Evolutionary conservation across 495 filamentous ascomycete species (phyloP).

Genomic region (Peziza echinospora): DNA sequence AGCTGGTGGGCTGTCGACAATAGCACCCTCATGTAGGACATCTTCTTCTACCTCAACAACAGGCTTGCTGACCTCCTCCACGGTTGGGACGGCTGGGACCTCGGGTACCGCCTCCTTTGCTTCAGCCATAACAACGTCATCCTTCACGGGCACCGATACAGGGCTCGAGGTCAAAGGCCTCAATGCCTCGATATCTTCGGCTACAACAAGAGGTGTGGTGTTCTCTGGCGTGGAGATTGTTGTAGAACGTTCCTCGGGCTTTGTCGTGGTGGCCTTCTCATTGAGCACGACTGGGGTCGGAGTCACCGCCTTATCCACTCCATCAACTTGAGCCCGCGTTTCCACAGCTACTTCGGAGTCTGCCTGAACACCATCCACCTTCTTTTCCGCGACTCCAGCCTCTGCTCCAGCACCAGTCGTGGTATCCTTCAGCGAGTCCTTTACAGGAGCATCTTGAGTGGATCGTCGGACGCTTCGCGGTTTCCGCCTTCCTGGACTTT

Average conservation of each 20-base stretch:
- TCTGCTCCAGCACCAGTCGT: constrained; percentile 4
- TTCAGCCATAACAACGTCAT: neutral
- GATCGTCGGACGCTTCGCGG: neutral
- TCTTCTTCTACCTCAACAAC: constrained; percentile 3
- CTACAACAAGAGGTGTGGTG: too few relatives aligned
- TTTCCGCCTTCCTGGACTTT: too few relatives aligned
- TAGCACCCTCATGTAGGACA: constrained; percentile 17
- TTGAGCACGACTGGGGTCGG: neutral
- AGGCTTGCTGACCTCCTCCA: neutral
- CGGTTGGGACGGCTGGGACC: neutral
- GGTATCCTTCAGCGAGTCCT: constrained; percentile 8
- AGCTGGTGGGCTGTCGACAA: constrained; percentile 22
- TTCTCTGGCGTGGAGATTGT: too few relatives aligned
- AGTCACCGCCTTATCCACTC: neutral
- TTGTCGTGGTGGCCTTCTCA: neutral
- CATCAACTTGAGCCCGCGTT: neutral
- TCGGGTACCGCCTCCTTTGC: neutral
- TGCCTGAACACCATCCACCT: constrained; percentile 2
- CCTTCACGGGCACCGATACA: neutral
- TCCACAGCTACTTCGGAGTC: neutral
- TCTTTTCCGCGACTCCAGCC: constrained; percentile 10
- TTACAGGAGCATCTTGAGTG: constrained; percentile 7
- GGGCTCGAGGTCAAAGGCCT: neutral
- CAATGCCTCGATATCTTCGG: neutral
- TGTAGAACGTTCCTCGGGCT: too few relatives aligned